Evolutionary conservation across 371 early-diverging fungal genomes (phyloP).

Genomic region (Apophysomyces sp.): DNA sequence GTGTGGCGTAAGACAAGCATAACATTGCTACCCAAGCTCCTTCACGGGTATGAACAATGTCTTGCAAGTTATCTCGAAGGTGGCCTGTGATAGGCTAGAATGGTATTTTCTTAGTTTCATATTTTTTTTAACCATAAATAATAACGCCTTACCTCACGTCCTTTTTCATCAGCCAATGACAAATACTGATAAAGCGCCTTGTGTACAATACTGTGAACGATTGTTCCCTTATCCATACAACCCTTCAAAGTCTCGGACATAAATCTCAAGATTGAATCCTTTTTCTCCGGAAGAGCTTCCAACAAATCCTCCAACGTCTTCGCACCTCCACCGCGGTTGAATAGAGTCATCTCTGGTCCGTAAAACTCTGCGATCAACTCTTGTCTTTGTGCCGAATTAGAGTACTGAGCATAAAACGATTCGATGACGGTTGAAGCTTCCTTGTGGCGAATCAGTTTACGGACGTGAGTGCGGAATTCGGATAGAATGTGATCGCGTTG

Average conservation of each 20-base stretch:
- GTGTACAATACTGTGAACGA: constrained; percentile 86
- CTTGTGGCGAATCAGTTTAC: constrained; percentile 77
- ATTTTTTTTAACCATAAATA: no score
- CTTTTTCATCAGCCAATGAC: constrained; percentile 58
- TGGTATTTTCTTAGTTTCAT: no score
- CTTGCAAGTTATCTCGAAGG: constrained; percentile 81
- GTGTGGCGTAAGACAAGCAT: constrained; percentile 73
- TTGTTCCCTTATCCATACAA: constrained; percentile 82
- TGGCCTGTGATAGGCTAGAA: constrained; percentile 65
- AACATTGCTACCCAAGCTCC: constrained; percentile 86
- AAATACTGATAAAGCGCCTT: constrained; percentile 86
- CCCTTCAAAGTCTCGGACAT: constrained; percentile 69
- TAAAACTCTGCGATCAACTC: constrained; percentile 90
- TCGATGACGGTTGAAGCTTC: constrained; percentile 86
- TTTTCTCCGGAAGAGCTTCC: constrained; percentile 71
- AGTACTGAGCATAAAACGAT: constrained; percentile 80
- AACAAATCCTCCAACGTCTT: constrained; percentile 69
- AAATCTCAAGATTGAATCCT: constrained; percentile 70
- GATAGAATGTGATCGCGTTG: constrained; percentile 72
- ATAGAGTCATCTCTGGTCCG: constrained; percentile 88
- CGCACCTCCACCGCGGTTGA: constrained; percentile 47
- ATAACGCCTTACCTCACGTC: constrained; percentile 55
- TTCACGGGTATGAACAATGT: constrained; percentile 90
- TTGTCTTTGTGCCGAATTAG: constrained; percentile 75
- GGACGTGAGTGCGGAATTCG: constrained; percentile 82